A percentile compares a stretch with the other conserved stretches of the same genome.
Evolutionary conservation across 2,329 filamentous ascomycete species (phyloP).

Genomic region (Fusarium continuum): DNA sequence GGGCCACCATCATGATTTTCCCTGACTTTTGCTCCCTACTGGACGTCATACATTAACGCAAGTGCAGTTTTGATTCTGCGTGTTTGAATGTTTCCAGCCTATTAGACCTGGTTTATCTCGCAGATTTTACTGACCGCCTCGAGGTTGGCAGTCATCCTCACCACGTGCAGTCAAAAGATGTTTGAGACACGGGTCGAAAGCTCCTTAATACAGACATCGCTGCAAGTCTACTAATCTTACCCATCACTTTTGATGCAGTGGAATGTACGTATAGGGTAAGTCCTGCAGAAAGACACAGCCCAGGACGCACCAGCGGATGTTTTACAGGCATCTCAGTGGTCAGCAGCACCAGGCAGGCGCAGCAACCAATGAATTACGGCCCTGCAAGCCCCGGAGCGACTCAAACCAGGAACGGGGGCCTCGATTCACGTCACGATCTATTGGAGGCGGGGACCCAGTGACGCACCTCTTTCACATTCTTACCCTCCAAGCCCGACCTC

Average conservation of each 20-base stretch:
- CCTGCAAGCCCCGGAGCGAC: conserved; percentile 23
- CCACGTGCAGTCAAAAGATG: background rate
- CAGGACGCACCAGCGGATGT: background rate
- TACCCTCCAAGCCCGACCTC: conserved; percentile 28
- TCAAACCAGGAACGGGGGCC: conserved; percentile 34
- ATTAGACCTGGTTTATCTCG: background rate
- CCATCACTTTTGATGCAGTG: conserved; percentile 6
- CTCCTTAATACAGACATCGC: background rate
- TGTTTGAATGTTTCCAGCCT: background rate
- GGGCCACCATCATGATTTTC: background rate
- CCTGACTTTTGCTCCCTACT: background rate
- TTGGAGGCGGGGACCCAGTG: conserved; percentile 37
- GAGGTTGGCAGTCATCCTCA: background rate
- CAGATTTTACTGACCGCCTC: conserved; percentile 11
- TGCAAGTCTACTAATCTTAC: conserved; percentile 3
- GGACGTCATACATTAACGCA: conserved; percentile 7
- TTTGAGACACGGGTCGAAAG: conserved; percentile 15
- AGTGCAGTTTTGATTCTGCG: background rate
- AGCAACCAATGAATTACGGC: conserved; percentile 7
- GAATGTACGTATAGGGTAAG: conserved; percentile 32
- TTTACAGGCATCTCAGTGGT: conserved; percentile 8
- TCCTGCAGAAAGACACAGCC: conserved; percentile 14
- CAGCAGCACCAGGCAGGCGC: background rate
- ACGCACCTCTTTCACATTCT: conserved; percentile 33
- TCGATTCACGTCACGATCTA: conserved; percentile 35